Evolutionary conservation across 345 rosid species (phyloP), one percentile per base, ranked within the genome.

Genomic region (Eutrema yunnanense): DNA sequence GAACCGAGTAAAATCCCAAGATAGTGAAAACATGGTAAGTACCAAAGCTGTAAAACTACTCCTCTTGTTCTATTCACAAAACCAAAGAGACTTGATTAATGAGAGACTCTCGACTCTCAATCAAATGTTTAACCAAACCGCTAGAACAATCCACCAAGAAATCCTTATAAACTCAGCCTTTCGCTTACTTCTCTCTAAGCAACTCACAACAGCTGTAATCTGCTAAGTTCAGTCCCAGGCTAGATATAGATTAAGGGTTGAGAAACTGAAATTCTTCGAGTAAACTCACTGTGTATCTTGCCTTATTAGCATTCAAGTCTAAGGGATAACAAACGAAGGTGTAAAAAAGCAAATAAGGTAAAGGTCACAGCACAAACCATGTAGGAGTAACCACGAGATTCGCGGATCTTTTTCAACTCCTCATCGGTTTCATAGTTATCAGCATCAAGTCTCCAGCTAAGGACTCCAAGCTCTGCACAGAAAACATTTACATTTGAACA

Each of bases 381-480:
- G 79, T 90, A 95, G 38, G 99, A 88, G 79, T 92, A 95, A 71
- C 98, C 96, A 59, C 88, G 97, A 27, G 85, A 81, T 63, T 90
- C 88, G 8, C 94, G 91, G 55, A 95, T 90, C 82, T 86, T 95
- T 85, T 88, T 90, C 87, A 95, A 65, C 30, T 85, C 94, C 63
- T 87, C 94, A 74, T 92, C 98, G 5, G 86, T 90, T 81, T 92
- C 97, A 65, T 92, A 87, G 66, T 86, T 80, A 75, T 92, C 98
- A 55, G 98, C 99, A 83, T 92, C 96, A 74, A 92, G 82, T 38
- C 75, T 80, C 98, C 98, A 92, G 82, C 97, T 88, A 19, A 90
- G 88, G 9, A 90, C 96, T 52, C 99, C 99, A 19, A 92, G 88
- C 74, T 87, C 97, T 92, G 57, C 75, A 79, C 77, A 32, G 55